Conservation (phyloP, 2,329 filamentous ascomycete species). For the Bretziella fagacearum region DNA sequence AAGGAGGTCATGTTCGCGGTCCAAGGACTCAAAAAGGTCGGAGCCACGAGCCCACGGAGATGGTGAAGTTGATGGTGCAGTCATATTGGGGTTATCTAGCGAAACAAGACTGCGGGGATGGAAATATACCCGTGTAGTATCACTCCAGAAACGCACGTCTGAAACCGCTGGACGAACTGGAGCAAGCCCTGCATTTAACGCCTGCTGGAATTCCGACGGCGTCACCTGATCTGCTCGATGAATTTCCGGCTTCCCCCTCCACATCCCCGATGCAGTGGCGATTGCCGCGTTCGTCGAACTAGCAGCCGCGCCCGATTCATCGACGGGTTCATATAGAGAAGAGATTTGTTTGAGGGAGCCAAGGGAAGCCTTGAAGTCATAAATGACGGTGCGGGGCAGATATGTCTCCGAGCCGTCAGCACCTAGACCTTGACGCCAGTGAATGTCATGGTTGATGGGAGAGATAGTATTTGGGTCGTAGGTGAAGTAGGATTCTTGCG, state of each 20-base stretch:
- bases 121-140: conserved; percentile 84
- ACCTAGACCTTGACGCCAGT: conserved; percentile 71
- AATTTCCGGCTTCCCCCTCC: conserved; percentile 9
- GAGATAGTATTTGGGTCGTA: conserved; percentile 39
- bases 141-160: conserved; percentile 87
- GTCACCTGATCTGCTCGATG: conserved; percentile 39
- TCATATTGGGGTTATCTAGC: conserved; percentile 60
- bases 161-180: conserved; percentile 48
- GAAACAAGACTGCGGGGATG: conserved; percentile 79
- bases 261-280: neutral
- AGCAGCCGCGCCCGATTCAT: conserved; percentile 9
- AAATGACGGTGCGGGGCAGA: conserved; percentile 78
- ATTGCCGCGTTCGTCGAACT: neutral
- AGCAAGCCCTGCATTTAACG: conserved; percentile 53
- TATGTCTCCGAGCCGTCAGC: conserved; percentile 80
- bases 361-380: conserved; percentile 88
- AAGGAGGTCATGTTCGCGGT: conserved; percentile 68
- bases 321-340: conserved; percentile 47
- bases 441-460: conserved; percentile 41
- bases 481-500: conserved; percentile 97
- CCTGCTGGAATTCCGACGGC: conserved; percentile 59
- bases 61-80: conserved; percentile 41
- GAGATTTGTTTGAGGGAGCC: conserved; percentile 78
- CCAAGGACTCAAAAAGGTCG: conserved; percentile 55
- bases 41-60: conserved; percentile 65